These are phyloP conservation scores for Cymbopogon citratus DNA, from an alignment of 176 grass and related monocot genomes.

Conservation along the genomic window DNA sequence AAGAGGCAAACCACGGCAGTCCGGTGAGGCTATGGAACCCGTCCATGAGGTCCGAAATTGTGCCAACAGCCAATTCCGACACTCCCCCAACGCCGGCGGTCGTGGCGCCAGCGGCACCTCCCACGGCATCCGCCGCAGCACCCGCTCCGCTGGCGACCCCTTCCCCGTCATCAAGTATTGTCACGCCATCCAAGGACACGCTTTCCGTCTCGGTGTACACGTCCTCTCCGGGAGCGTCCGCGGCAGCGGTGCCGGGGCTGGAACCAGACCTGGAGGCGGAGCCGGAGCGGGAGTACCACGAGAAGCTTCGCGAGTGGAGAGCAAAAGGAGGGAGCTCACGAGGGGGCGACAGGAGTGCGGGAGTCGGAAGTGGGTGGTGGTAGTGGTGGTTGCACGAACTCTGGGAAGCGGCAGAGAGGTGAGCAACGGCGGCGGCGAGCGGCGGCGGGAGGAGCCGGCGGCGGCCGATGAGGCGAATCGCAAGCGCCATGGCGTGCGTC, in stretches of 20 bases:
- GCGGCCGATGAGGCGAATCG: slow-evolving; percentile 35
- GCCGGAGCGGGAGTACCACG: slow-evolving; percentile 45
- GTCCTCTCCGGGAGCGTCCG: neutral
- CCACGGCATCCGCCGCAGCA: slow-evolving; percentile 26
- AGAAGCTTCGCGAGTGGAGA: slow-evolving; percentile 46
- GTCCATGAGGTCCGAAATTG: slow-evolving; percentile 40
- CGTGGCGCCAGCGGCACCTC: slow-evolving; percentile 2
- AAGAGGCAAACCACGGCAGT: slow-evolving; percentile 63
- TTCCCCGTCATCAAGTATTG: neutral
- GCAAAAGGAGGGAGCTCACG: slow-evolving; percentile 20
- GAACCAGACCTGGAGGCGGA: neutral
- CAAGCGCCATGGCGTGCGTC: slow-evolving; percentile 29
- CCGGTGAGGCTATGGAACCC: slow-evolving; percentile 70
- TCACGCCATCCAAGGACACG: neutral
- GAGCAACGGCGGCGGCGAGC: neutral
- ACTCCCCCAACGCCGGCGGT: slow-evolving; percentile 22
- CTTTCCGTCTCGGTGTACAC: neutral
- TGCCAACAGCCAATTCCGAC: slow-evolving; percentile 23
- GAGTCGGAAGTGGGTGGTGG: neutral
- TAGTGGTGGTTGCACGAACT: neutral
- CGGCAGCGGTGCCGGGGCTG: neutral
- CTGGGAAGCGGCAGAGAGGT: neutral
- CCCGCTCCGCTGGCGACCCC: slow-evolving; percentile 7
- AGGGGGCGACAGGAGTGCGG: neutral
- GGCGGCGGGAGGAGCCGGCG: slow-evolving; percentile 16